Conservation (phyloP, 305 asterid genomes). For the Fraxinus nigra region DNA sequence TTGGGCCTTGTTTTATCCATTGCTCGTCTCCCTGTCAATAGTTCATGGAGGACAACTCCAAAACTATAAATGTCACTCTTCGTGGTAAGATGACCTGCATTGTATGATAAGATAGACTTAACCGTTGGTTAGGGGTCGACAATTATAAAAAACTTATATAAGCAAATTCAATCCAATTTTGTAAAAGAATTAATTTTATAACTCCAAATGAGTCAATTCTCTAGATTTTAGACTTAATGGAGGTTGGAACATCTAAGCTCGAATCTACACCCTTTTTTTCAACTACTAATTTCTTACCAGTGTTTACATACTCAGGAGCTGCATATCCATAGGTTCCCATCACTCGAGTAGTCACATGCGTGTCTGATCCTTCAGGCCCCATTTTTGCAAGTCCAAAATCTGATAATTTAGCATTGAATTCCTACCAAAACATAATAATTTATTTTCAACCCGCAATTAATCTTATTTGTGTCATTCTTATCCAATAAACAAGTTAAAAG, state of each 20-base stretch:
- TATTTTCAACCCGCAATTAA: not conserved
- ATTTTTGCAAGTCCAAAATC: conserved; percentile 87
- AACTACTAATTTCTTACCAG: conserved; percentile 38
- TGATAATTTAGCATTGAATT: conserved; percentile 78
- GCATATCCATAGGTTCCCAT: conserved; percentile 96
- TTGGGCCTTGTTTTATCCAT: conserved; percentile 71
- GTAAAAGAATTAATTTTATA: not conserved
- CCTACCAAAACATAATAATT: conserved; percentile 32
- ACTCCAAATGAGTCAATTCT: not conserved
- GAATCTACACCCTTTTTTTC: not conserved
- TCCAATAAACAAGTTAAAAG: not conserved
- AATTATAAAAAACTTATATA: not conserved
- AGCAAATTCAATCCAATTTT: not conserved
- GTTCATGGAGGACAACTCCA: conserved; percentile 84
- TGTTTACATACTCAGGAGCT: conserved; percentile 88
- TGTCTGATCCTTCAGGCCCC: conserved; percentile 94
- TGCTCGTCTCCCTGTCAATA: conserved; percentile 82
- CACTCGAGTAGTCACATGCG: conserved; percentile 85
- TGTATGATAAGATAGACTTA: not conserved
- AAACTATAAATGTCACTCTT: conserved; percentile 87
- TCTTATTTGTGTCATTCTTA: not conserved
- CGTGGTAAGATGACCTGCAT: conserved; percentile 82
- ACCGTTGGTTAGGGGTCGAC: not conserved
- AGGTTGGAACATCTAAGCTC: not conserved
- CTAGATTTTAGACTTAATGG: not conserved